Evolutionary conservation across 169 alveolate species (phyloP).

Genomic region (Neospora caninum): DNA sequence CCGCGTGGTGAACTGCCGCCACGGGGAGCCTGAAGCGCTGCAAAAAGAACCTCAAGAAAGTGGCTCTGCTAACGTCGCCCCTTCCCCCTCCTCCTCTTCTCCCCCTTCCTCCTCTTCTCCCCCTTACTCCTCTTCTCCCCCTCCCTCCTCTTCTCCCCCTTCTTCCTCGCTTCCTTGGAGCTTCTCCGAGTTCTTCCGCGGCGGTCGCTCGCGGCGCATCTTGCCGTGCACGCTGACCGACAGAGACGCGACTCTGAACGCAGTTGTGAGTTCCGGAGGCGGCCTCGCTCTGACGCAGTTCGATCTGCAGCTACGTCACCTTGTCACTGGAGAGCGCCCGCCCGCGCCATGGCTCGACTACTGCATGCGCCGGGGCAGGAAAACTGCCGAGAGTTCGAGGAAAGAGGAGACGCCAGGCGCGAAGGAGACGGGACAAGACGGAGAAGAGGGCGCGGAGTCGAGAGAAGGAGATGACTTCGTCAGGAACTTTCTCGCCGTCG

Average conservation of each 20-base stretch:
- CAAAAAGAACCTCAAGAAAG: background rate
- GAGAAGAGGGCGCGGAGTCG: background rate
- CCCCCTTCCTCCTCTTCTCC: too few relatives aligned
- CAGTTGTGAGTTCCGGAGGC: background rate
- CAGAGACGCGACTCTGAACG: background rate
- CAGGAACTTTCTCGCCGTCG: background rate
- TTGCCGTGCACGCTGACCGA: conserved; percentile 1
- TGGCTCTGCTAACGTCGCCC: too few relatives aligned
- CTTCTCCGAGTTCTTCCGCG: background rate
- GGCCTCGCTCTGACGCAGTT: background rate
- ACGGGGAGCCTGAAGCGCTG: background rate
- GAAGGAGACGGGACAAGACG: background rate
- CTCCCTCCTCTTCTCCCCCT: too few relatives aligned
- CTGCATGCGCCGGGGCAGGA: conserved; percentile 3
- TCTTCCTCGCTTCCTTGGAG: background rate
- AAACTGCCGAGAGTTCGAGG: background rate
- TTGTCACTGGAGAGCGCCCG: background rate
- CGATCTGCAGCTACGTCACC: background rate
- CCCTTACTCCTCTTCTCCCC: too few relatives aligned
- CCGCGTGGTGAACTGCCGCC: background rate
- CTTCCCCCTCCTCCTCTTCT: too few relatives aligned
- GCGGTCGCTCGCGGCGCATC: background rate
- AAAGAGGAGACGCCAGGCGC: background rate
- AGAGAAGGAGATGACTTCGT: background rate
- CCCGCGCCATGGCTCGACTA: conserved; percentile 14